A percentile compares a stretch with the other conserved stretches of the same genome.
Conservation (phyloP, 169 alveolate genomes). For the Babesia caballi region DNA sequence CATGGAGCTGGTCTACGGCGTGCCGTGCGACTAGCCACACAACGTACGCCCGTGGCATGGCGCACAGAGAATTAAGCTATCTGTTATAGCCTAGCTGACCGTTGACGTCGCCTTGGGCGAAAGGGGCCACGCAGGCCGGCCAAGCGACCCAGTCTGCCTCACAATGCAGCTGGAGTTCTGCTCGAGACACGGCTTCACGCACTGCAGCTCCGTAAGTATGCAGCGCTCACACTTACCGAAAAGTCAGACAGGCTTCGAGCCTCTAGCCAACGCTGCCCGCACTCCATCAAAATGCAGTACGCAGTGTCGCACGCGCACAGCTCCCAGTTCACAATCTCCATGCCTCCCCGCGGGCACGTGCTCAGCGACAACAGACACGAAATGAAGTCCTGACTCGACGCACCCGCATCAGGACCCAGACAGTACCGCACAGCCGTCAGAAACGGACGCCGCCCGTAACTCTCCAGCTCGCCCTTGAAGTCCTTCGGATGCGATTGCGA, state of each 20-base stretch:
- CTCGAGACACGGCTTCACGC: constrained; percentile 34
- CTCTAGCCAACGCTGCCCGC: constrained; percentile 41
- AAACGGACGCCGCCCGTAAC: neutral
- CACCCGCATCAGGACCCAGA: constrained; percentile 45
- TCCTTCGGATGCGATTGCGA: neutral
- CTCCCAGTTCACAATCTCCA: constrained; percentile 44
- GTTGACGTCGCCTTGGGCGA: neutral
- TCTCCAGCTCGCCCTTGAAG: constrained; percentile 7
- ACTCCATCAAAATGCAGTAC: constrained; percentile 25
- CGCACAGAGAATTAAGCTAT: neutral
- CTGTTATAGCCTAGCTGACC: neutral
- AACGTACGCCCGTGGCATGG: neutral
- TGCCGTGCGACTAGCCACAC: neutral
- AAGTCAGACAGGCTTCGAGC: constrained; percentile 7
- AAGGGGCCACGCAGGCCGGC: neutral
- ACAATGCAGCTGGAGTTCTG: constrained; percentile 13
- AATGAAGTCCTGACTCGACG: constrained; percentile 35
- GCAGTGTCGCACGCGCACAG: constrained; percentile 53
- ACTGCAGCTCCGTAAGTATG: neutral
- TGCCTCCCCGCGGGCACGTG: constrained; percentile 27
- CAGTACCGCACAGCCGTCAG: constrained; percentile 29
- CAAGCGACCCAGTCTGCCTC: constrained; percentile 41
- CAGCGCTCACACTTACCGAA: neutral
- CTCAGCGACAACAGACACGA: constrained; percentile 32
- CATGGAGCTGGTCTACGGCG: constrained; percentile 42